Conservation (phyloP, 345 rosid species). For the Heritiera littoralis region DNA sequence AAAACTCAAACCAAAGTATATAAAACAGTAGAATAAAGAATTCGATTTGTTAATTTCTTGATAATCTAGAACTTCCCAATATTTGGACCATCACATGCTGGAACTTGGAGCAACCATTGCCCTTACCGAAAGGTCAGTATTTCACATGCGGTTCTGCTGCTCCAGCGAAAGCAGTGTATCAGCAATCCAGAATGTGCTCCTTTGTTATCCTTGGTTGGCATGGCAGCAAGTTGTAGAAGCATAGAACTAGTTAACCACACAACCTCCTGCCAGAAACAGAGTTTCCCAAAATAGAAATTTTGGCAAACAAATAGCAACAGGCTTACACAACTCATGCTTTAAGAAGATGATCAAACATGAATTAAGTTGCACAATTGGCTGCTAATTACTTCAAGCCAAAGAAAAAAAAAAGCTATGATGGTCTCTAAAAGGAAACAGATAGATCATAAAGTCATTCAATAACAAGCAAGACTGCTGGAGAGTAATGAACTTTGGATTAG, state of each 20-base stretch:
- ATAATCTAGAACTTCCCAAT: background rate
- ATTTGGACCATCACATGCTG: background rate
- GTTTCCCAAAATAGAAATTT: background rate
- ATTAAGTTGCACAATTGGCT: background rate
- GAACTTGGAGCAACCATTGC: background rate
- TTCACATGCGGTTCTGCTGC: background rate
- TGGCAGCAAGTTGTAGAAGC: background rate
- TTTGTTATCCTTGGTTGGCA: background rate
- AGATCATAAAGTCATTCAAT: background rate
- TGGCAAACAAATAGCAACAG: background rate
- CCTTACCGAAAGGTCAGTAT: background rate
- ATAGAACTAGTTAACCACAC: background rate
- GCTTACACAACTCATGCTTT: background rate
- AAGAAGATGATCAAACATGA: background rate
- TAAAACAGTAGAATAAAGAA: background rate
- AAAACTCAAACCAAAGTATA: background rate
- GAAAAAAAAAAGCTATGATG: background rate
- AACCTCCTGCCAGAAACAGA: background rate
- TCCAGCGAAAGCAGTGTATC: background rate
- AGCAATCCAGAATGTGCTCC: background rate
- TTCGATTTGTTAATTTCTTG: background rate
- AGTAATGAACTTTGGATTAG: constrained; percentile 2
- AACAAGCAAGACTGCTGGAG: background rate
- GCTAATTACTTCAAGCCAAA: background rate
- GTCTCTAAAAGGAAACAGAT: background rate